These are phyloP conservation scores for Suillus subluteus DNA, from an alignment of 768 basidiomycete species.

Conservation along the genomic window DNA sequence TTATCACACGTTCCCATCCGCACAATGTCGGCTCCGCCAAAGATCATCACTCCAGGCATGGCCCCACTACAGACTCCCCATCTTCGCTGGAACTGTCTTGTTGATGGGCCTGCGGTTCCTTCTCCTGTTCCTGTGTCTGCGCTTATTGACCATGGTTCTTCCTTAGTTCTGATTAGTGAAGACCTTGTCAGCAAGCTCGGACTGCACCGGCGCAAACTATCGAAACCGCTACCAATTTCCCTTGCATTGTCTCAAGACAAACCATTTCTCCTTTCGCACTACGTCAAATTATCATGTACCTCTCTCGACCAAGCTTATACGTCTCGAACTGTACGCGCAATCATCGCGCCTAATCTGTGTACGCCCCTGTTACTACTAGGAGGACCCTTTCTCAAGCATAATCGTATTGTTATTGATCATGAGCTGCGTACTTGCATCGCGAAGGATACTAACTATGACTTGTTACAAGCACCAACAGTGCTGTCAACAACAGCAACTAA, in stretches of 20 bases:
- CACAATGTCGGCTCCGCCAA: too few species aligned
- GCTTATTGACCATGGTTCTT: too few species aligned
- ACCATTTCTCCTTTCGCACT: neutral
- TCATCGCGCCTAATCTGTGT: neutral
- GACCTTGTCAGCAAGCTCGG: too few species aligned
- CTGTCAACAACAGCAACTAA: too few species aligned
- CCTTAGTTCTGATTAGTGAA: too few species aligned
- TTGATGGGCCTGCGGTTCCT: too few species aligned
- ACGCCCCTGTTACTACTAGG: neutral
- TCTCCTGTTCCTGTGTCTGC: too few species aligned
- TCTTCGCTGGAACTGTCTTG: too few species aligned
- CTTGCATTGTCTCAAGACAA: neutral
- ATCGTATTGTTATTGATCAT: neutral
- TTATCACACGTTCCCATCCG: too few species aligned
- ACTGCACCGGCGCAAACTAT: fast-evolving
- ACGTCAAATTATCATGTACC: neutral
- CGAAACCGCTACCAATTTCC: fast-evolving
- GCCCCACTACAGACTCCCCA: too few species aligned
- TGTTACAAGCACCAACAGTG: constrained; percentile 1
- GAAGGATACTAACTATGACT: constrained; percentile 10
- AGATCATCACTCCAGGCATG: too few species aligned
- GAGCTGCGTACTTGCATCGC: neutral
- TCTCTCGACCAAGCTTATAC: neutral
- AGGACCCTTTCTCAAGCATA: fast-evolving
- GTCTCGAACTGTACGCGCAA: neutral